Conservation (phyloP, 2,329 filamentous ascomycete genomes). For the Orbilia ellipsospora region DNA sequence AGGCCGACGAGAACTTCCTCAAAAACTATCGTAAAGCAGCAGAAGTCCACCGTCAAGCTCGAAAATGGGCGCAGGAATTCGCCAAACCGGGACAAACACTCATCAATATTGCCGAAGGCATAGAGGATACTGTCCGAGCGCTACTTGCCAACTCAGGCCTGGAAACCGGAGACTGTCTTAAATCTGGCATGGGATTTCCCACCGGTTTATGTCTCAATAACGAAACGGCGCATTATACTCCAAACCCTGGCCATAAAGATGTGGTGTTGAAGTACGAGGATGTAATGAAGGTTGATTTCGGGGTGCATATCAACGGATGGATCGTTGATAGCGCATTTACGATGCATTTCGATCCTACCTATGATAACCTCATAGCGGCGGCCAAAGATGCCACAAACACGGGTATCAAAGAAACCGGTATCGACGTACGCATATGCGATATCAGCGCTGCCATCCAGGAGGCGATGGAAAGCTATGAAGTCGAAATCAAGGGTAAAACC, state of each 20-base stretch:
- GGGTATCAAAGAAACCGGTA: conserved; percentile 88
- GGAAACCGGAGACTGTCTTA: conserved; percentile 79
- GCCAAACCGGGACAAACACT: conserved; percentile 77
- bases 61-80: conserved; percentile 81
- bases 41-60: conserved; percentile 85
- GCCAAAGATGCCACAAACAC: conserved; percentile 77
- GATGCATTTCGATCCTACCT: conserved; percentile 74
- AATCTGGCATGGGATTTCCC: conserved; percentile 84
- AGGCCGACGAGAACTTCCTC: conserved; percentile 78
- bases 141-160: conserved; percentile 80
- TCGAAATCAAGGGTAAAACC: conserved; percentile 81
- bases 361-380: conserved; percentile 74
- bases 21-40: conserved; percentile 83
- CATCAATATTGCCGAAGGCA: conserved; percentile 82
- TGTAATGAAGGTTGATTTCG: conserved; percentile 78
- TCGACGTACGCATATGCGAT: conserved; percentile 88
- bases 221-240: conserved; percentile 86
- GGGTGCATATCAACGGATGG: conserved; percentile 76
- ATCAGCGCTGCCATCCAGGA: conserved; percentile 87
- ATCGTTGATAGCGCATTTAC: conserved; percentile 80
- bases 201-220: conserved; percentile 86
- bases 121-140: conserved; percentile 82
- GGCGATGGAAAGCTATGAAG: conserved; percentile 91
- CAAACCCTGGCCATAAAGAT: conserved; percentile 85
- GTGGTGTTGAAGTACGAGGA: conserved; percentile 71